Evolutionary conservation across 2,329 filamentous ascomycete species (phyloP), one percentile per base, ranked within the genome.

Genomic region (Aspergillus glaucus): DNA sequence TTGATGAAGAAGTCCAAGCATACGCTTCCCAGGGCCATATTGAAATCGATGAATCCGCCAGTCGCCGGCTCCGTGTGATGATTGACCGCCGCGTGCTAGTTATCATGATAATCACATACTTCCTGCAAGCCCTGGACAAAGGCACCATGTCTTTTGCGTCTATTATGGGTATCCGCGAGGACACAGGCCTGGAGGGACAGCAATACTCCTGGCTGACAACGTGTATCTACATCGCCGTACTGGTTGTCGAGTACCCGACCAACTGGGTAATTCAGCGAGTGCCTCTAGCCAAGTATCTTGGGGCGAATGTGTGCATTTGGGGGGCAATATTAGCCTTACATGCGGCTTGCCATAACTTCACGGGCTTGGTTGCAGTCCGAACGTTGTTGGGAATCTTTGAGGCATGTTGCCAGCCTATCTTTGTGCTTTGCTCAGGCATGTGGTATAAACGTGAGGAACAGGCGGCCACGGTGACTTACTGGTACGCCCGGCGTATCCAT

Each of bases 21-120:
- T 90, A 90, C 69, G 79, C 81, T 24, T 75, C 75, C 17, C 75
- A 76, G 17, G 75, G 64, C 15, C 72, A 70, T 5, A 70, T 87
- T 44, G 69, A 79, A 2, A 81, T 89, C 58, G 73, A 77, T 3
- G 69, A 75, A 1, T 80, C 79, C 50, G 80, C 85, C 47, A 83
- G 80, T 65, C 74, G 68, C 36, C 73, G 84, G 26, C 73, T 90
- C 46, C 81, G 80, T 53, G 76, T 67, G 45, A 72, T 82, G 71
- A 86, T 89, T 55, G 84, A 89, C 66, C 77, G 73, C 52, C 79
- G 85, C 28, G 78, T 89, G 2, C 70, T 91, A 40, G 68, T 77
- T 2, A 74, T 89, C 63, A 89, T 90, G 86, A 77, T 89, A 49
- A 65, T 78, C 43, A 87, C 85, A 0, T 88, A 89, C 66, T 87